Evolutionary conservation across 306 rosid genomes (phyloP).

Genomic region (Hippophae gyantsensis): DNA sequence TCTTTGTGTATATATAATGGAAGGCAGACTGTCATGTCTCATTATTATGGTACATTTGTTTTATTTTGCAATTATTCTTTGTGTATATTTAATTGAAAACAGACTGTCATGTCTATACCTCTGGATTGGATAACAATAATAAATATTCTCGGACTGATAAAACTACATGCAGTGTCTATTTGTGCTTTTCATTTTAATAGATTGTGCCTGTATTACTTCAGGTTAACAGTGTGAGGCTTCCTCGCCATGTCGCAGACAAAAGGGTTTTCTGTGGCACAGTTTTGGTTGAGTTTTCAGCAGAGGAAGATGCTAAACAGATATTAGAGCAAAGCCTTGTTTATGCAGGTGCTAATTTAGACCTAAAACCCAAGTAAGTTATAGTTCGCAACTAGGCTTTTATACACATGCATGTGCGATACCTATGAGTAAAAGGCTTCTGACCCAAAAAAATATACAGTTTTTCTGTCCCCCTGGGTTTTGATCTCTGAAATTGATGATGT

Average conservation of each 20-base stretch:
- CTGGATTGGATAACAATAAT: neutral
- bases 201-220: constrained; percentile 26
- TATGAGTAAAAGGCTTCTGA: neutral
- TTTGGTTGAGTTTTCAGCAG: constrained; percentile 66
- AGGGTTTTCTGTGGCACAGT: constrained; percentile 72
- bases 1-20: too few species aligned
- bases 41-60: too few species aligned
- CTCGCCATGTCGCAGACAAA: constrained; percentile 81
- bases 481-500: neutral
- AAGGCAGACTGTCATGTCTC: too few species aligned
- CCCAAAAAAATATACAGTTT: neutral
- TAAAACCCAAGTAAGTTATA: constrained; percentile 62
- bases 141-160: neutral
- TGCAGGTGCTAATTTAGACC: constrained; percentile 52
- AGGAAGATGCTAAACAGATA: constrained; percentile 51
- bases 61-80: too few species aligned
- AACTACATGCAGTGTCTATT: neutral
- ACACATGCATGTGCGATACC: too few species aligned
- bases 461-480: neutral
- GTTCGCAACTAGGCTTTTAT: neutral
- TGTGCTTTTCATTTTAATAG: neutral
- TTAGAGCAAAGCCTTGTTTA: constrained; percentile 38
- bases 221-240: constrained; percentile 82
- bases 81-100: neutral
- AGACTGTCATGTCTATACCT: neutral